Percentiles rank a stretch among this genome's conserved stretches.
These are phyloP conservation scores for Mortierella sp. DNA, from an alignment of 371 early-diverging fungal species.

Conservation along the genomic window DNA sequence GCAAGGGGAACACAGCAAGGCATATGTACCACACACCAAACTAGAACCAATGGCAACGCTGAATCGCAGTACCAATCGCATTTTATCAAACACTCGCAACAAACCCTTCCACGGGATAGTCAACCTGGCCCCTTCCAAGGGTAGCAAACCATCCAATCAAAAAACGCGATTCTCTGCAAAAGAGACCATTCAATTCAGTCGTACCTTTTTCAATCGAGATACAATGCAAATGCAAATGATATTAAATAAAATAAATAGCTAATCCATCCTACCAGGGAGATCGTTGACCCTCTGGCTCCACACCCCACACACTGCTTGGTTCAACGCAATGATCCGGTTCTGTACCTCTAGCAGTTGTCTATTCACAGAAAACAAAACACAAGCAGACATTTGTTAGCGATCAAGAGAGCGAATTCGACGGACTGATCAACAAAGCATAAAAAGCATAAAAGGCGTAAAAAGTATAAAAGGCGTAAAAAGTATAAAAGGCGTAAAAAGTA, in stretches of 20 bases:
- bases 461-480: background rate
- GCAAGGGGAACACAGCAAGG: too few relatives aligned
- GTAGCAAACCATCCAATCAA: too few relatives aligned
- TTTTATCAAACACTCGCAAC: too few relatives aligned
- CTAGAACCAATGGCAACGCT: too few relatives aligned
- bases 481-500: background rate
- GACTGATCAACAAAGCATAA: background rate
- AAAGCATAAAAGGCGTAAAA: background rate
- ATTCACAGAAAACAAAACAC: background rate
- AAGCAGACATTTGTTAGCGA: background rate
- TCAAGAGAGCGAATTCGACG: background rate
- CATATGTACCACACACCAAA: too few relatives aligned
- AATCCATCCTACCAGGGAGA: background rate
- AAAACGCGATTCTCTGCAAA: too few relatives aligned
- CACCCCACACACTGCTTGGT: constrained; percentile 22
- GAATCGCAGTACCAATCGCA: too few relatives aligned
- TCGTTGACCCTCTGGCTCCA: constrained; percentile 26
- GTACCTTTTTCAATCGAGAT: background rate
- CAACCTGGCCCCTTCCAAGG: too few relatives aligned
- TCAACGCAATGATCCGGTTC: constrained; percentile 30
- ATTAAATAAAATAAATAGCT: background rate
- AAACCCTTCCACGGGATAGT: too few relatives aligned
- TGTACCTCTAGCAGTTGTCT: constrained; percentile 45
- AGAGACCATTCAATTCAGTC: background rate
- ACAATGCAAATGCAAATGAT: background rate